Conservation (phyloP, 148 eudicot species). For the Tetragonia tetragonoides region DNA sequence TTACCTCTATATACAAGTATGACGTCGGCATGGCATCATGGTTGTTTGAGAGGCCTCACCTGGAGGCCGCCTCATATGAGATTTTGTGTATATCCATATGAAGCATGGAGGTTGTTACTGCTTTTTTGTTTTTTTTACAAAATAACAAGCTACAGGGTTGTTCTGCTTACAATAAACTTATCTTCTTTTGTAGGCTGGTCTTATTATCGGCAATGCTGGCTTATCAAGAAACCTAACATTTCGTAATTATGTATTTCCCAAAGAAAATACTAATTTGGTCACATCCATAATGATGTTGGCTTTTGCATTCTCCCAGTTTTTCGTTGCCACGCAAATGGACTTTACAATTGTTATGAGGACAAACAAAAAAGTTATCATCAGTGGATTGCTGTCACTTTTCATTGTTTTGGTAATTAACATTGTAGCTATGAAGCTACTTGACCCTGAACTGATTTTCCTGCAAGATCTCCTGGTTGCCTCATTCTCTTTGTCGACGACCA, state of each 20-base stretch:
- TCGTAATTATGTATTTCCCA: too few relatives aligned
- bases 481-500: constrained; percentile 7
- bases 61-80: too few relatives aligned
- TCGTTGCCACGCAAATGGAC: constrained; percentile 26
- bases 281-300: constrained; percentile 4
- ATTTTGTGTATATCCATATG: too few relatives aligned
- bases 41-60: too few relatives aligned
- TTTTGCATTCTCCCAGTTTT: constrained; percentile 24
- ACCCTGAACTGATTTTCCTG: background rate
- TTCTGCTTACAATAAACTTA: background rate
- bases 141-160: background rate
- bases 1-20: too few relatives aligned
- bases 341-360: constrained; percentile 13
- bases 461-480: background rate
- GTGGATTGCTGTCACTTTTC: constrained; percentile 16
- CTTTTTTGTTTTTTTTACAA: background rate
- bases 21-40: too few relatives aligned
- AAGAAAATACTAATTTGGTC: too few relatives aligned
- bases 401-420: constrained; percentile 9
- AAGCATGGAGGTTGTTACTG: background rate
- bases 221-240: too few relatives aligned
- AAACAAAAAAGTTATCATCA: constrained; percentile 17
- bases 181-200: background rate
- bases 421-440: background rate
- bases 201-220: background rate